Evolutionary conservation across 805 yeast genomes (phyloP).

Genomic region (Trichomonascus vanleenenianus): DNA sequence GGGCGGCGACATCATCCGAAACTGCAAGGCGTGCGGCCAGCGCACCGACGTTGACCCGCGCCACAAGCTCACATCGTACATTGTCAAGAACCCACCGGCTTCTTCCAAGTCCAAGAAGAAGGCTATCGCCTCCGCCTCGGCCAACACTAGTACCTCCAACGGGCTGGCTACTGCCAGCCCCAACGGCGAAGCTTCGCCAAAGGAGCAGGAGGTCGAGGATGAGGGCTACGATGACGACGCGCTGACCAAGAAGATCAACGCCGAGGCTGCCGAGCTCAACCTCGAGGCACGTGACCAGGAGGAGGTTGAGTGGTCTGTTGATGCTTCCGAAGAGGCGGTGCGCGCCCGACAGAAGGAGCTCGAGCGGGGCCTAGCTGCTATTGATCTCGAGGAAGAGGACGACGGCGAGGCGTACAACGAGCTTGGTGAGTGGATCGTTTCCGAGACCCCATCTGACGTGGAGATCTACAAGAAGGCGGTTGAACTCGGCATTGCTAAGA

Average conservation of each 20-base stretch:
- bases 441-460: conserved; percentile 63
- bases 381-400: conserved; percentile 31
- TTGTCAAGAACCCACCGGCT: conserved; percentile 77
- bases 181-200: conserved; percentile 21
- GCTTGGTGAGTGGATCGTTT: conserved; percentile 85
- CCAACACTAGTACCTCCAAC: conserved; percentile 80
- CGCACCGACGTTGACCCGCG: conserved; percentile 76
- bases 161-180: conserved; percentile 33
- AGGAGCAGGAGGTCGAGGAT: conserved; percentile 29
- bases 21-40: conserved; percentile 98
- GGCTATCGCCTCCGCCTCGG: conserved; percentile 82
- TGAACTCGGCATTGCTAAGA: conserved; percentile 64
- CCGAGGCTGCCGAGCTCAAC: conserved; percentile 70
- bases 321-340: conserved; percentile 93
- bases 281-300: conserved; percentile 39
- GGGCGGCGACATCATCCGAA: conserved; percentile 70
- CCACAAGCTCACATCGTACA: conserved; percentile 79
- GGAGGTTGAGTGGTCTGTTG: conserved; percentile 97
- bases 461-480: conserved; percentile 87
- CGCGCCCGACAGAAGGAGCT: conserved; percentile 83
- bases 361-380: conserved; percentile 44
- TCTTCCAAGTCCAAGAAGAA: conserved; percentile 42
- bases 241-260: conserved; percentile 68
- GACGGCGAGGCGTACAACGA: conserved; percentile 50
- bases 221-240: conserved; percentile 62